A percentile compares a stretch with the other conserved stretches of the same genome.
Evolutionary conservation across 345 rosid genomes (phyloP).

Genomic region (Aurinia saxatilis): DNA sequence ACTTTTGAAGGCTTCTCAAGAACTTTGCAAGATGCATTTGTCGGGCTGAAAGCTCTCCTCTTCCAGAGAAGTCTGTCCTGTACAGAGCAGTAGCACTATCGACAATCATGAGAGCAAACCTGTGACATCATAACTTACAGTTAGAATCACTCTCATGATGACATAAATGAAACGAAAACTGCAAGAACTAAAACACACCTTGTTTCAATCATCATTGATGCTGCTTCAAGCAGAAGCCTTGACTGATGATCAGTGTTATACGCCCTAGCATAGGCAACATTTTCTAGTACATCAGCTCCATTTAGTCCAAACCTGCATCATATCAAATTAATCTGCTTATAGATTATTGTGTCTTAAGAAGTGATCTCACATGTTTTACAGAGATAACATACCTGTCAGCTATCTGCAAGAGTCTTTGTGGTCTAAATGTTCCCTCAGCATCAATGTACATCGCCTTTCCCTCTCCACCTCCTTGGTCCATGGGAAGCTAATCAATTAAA

Average conservation of each 20-base stretch:
- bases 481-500: conserved; percentile 60
- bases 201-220: conserved; percentile 99
- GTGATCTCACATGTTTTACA: background rate
- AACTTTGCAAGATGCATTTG: conserved; percentile 99
- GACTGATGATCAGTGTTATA: conserved; percentile 98
- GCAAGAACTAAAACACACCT: conserved; percentile 34
- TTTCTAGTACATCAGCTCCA: conserved; percentile 95
- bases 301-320: conserved; percentile 73
- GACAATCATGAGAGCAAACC: conserved; percentile 94
- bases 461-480: conserved; percentile 99
- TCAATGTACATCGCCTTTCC: conserved; percentile 98
- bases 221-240: conserved; percentile 95
- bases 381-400: conserved; percentile 59
- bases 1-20: conserved; percentile 88
- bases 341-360: background rate
- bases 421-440: conserved; percentile 97
- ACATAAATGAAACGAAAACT: background rate
- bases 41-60: conserved; percentile 93
- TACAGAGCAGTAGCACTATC: conserved; percentile 95
- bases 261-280: conserved; percentile 96
- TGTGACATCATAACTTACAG: conserved; percentile 18
- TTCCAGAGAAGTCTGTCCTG: conserved; percentile 90
- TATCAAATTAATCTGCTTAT: background rate
- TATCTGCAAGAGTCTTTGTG: conserved; percentile 90
- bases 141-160: background rate